A percentile compares a stretch with the other conserved stretches of the same genome.
Conservation (phyloP, 108 stramenopile species). For the Nitzschia putrida region DNA sequence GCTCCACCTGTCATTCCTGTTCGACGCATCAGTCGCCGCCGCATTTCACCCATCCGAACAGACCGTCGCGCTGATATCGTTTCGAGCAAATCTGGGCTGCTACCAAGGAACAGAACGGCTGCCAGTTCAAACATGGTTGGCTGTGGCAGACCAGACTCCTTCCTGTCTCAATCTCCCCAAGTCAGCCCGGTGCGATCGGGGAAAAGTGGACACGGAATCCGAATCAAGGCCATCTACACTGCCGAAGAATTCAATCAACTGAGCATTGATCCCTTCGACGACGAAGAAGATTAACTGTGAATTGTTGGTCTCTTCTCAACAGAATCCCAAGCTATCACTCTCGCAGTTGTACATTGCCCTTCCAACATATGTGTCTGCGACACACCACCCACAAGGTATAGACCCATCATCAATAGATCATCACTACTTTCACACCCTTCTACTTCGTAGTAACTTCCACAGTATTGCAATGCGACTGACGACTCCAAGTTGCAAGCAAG, state of each 20-base stretch:
- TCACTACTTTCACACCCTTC: no score
- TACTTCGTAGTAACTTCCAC: no score
- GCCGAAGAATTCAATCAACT: conserved; percentile 7
- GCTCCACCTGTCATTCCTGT: no score
- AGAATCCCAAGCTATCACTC: no score
- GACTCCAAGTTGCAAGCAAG: no score
- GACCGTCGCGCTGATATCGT: background rate
- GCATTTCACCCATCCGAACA: background rate
- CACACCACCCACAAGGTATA: no score
- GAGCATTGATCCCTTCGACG: background rate
- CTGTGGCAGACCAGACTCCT: background rate
- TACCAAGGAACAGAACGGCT: background rate
- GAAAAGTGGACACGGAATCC: conserved; percentile 6
- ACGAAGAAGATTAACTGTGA: background rate
- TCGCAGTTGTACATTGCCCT: no score
- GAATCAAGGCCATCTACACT: conserved; percentile 5
- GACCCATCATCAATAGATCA: no score
- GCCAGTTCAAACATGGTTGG: background rate
- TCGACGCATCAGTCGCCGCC: no score
- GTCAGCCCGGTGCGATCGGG: background rate
- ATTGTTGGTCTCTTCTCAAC: no score
- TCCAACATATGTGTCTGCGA: no score
- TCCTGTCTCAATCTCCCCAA: background rate
- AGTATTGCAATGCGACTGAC: no score
- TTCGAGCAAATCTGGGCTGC: background rate